Base-by-base conservation (phyloP, 1,284 basidiomycete genomes). In the Cryptococcus sp. region DNA sequence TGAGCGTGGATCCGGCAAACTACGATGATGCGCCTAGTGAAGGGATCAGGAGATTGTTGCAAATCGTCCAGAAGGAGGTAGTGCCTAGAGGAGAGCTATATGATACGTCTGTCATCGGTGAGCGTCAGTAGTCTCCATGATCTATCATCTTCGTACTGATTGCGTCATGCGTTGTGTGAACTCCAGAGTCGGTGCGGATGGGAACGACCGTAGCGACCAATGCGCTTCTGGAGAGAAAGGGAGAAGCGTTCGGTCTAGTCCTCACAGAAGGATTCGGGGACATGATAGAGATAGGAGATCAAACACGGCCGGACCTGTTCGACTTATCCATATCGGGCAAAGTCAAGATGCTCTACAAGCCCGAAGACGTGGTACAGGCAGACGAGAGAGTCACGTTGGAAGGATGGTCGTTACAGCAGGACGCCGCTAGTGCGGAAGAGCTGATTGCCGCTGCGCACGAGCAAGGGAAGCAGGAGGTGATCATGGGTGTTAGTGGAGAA, bases 181-280 rank as follows among this genome's bases (percentile, higher is more conserved):
- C 8, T 13, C 8, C 61, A 72, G 77, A 78, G 39, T 76, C 63
- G 6, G 61, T 69, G 2, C 52, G 67, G 22, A 72, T 80, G 62
- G 75, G 74, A 0, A 79, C 78, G 6, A 79, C 78, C 5, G 79
- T 80, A 11, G 78, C 78, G 5, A 80, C 78, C 42, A 80, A 80
- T 54, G 79, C 79, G 5, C 62, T 80, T 19, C 66, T 80, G 16
- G 79, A 80, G 59, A 67, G 78, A 23, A 75, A 77, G 42, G 79
- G 79, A 19, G 60, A 56, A 19, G 50, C 54, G 4, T 69, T 62
- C 40, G 67, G 57, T 1, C 64, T 79, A 10, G 64, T 80, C 27
- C 69, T 76, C 42, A 79, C 78, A 0, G 68, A 76, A 54, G 78
- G 78, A 6, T 79, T 78, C 60, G 67, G 68, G n/a, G 78, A 80